Percentiles rank a stretch among this genome's conserved stretches.
Evolutionary conservation across 345 rosid species (phyloP).

Genomic region (Pseudoturritis turrita): DNA sequence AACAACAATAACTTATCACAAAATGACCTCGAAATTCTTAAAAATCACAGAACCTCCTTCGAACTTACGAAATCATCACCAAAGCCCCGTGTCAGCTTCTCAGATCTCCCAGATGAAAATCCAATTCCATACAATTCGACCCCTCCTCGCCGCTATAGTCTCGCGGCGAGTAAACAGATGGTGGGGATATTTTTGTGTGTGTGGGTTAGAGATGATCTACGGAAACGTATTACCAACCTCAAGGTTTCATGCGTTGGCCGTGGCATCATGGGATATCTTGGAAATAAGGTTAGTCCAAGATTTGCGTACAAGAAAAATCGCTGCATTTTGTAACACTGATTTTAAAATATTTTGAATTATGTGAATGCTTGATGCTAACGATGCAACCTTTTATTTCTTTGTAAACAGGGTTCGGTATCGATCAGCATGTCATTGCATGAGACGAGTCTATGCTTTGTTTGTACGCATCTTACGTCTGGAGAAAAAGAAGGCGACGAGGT

Average conservation of each 20-base stretch:
- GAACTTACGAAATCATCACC: constrained; percentile 22
- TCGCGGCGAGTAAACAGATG: constrained; percentile 93
- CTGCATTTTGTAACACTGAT: background rate
- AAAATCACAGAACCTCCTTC: constrained; percentile 24
- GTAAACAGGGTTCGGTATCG: constrained; percentile 75
- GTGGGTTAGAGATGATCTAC: constrained; percentile 72
- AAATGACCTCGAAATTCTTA: constrained; percentile 7
- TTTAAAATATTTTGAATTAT: background rate
- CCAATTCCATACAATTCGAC: constrained; percentile 24
- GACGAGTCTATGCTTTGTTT: constrained; percentile 77
- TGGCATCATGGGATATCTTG: constrained; percentile 95
- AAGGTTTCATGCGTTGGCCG: constrained; percentile 92
- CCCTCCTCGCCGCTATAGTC: constrained; percentile 37
- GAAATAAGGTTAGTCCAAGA: constrained; percentile 66
- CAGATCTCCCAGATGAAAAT: constrained; percentile 9
- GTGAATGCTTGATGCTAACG: background rate
- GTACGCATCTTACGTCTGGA: constrained; percentile 88
- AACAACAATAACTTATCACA: constrained; percentile 3
- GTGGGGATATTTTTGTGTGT: constrained; percentile 87
- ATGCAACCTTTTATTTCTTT: background rate
- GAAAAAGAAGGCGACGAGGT: constrained; percentile 88
- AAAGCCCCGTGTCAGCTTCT: constrained; percentile 50
- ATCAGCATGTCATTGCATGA: constrained; percentile 71
- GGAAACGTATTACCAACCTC: constrained; percentile 47
- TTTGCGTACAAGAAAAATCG: background rate